Evolutionary conservation across 2,329 filamentous ascomycete genomes (phyloP).

Genomic region (Septoria petroselini): DNA sequence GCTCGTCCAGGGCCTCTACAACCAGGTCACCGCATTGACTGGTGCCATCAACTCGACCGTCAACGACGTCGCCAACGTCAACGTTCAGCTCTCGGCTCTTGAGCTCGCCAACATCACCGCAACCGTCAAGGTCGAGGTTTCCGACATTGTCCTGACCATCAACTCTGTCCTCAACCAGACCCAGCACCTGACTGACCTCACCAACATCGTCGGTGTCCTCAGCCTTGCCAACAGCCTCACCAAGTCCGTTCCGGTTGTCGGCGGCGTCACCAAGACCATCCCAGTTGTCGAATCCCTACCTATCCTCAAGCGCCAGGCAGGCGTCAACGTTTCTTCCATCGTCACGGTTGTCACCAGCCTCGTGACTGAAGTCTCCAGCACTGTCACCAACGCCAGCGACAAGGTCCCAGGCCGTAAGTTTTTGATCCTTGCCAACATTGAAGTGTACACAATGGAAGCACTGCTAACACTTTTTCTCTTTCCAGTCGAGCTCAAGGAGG

Average conservation of each 20-base stretch:
- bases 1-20: constrained; percentile 15
- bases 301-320: constrained; percentile 10
- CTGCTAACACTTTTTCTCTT: not conserved
- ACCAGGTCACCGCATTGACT: constrained; percentile 15
- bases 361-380: constrained; percentile 17
- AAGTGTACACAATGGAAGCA: not conserved
- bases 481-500: constrained; percentile 14
- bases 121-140: constrained; percentile 11
- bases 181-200: not conserved
- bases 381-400: constrained; percentile 14
- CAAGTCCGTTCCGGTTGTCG: constrained; percentile 1
- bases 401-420: constrained; percentile 19
- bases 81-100: constrained; percentile 3
- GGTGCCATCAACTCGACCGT: constrained; percentile 13
- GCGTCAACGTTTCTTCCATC: constrained; percentile 4
- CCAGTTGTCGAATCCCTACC: constrained; percentile 7
- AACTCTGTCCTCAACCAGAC: constrained; percentile 6
- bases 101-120: constrained; percentile 8
- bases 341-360: constrained; percentile 13
- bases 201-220: constrained; percentile 6
- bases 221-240: not conserved
- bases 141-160: constrained; percentile 2
- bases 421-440: not conserved
- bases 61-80: not conserved
- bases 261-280: not conserved